phyloP scores from a whole-genome alignment of 1,284 basidiomycete species.

The Bondarzewia mesenterica region DNA sequence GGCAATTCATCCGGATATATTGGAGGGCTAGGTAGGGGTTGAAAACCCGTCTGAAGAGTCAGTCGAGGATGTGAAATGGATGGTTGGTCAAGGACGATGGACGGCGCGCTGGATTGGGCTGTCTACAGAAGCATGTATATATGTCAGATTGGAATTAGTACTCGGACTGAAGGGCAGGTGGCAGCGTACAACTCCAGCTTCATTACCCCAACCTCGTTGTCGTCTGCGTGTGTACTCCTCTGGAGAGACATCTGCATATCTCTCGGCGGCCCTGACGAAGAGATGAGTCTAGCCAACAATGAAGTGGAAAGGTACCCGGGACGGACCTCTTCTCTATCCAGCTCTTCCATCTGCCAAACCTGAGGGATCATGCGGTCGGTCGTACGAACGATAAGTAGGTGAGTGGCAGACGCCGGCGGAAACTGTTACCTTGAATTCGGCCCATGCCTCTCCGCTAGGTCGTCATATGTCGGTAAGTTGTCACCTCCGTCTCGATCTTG shows the following conservation, averaged over 20 bases:
- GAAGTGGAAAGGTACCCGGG: slow-evolving; percentile 3
- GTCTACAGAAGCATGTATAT: not conserved
- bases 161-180: not conserved
- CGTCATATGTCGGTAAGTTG: slow-evolving; percentile 68
- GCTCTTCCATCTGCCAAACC: slow-evolving; percentile 74
- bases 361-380: not conserved
- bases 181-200: not conserved
- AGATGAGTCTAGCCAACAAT: not conserved
- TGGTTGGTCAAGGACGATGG: not conserved
- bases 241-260: slow-evolving; percentile 56
- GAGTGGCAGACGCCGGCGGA: not conserved
- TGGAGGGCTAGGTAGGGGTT: slow-evolving; percentile 19
- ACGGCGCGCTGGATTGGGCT: not conserved
- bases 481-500: slow-evolving; percentile 53
- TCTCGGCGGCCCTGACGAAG: slow-evolving; percentile 64
- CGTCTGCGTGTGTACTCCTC: slow-evolving; percentile 50
- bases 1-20: slow-evolving; percentile 22
- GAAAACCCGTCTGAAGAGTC: slow-evolving; percentile 31
- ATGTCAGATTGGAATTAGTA: not conserved
- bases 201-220: slow-evolving; percentile 56
- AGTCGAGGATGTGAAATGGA: slow-evolving; percentile 16
- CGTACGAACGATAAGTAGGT: slow-evolving; percentile 1
- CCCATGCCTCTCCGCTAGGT: slow-evolving; percentile 60
- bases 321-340: slow-evolving; percentile 79
- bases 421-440: slow-evolving; percentile 63